Conservation (phyloP, 1,284 basidiomycete genomes). For the Ustilago xerochloae region DNA sequence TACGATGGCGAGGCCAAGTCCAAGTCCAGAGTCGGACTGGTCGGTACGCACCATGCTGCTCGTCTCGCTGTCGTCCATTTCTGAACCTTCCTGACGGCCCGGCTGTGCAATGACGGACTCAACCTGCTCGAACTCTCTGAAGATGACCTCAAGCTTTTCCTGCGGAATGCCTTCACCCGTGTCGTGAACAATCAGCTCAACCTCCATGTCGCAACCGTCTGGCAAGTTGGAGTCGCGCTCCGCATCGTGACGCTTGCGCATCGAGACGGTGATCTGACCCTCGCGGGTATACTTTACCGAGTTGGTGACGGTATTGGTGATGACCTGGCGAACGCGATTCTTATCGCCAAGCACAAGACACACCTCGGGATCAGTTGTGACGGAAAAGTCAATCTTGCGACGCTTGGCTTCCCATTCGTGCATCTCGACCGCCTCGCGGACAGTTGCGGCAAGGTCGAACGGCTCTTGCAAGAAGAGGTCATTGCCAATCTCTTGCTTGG, state of each 20-base stretch:
- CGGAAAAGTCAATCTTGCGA: slow-evolving; percentile 75
- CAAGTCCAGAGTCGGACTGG: slow-evolving; percentile 65
- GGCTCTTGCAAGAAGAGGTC: slow-evolving; percentile 85
- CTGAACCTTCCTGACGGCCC: slow-evolving; percentile 18
- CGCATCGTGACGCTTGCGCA: slow-evolving; percentile 68
- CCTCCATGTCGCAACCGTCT: slow-evolving; percentile 70
- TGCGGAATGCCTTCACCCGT: slow-evolving; percentile 81
- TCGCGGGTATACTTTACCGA: slow-evolving; percentile 78
- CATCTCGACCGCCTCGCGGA: slow-evolving; percentile 76
- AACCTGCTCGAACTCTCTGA: slow-evolving; percentile 86
- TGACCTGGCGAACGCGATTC: slow-evolving; percentile 79
- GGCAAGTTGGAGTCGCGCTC: slow-evolving; percentile 45
- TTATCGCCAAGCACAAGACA: slow-evolving; percentile 73
- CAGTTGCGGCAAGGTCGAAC: slow-evolving; percentile 78
- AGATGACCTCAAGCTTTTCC: slow-evolving; percentile 81
- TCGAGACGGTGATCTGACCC: slow-evolving; percentile 77
- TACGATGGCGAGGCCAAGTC: slow-evolving; percentile 82
- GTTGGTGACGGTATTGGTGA: slow-evolving; percentile 86
- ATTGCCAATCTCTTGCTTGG: slow-evolving; percentile 81
- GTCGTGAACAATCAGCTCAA: slow-evolving; percentile 81
- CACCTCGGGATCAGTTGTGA: slow-evolving; percentile 74
- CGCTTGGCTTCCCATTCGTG: slow-evolving; percentile 78
- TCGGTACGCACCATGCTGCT: slow-evolving; percentile 27
- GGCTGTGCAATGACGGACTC: slow-evolving; percentile 71
- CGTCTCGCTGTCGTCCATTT: slow-evolving; percentile 21